A percentile compares a stretch with the other conserved stretches of the same genome.
Evolutionary conservation across 495 filamentous ascomycete species (phyloP).

Genomic region (Chaetomium fimeti): DNA sequence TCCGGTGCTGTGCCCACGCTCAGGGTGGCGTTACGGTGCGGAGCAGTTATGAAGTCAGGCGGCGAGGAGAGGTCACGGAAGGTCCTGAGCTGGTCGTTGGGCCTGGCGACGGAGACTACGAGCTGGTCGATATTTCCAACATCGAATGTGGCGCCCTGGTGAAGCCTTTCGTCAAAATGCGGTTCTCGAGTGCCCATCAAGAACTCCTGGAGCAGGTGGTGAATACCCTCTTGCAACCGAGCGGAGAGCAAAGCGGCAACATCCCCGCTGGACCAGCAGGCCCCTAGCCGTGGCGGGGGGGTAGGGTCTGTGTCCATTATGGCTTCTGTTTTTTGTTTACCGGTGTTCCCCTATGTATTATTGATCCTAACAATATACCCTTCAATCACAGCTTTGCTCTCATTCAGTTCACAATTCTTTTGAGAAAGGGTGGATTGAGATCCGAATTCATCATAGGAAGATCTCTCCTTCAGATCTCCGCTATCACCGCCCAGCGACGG

Average conservation of each 20-base stretch:
- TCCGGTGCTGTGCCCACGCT: slow-evolving; percentile 35
- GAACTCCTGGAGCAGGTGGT: slow-evolving; percentile 32
- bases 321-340: background rate
- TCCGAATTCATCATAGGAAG: background rate
- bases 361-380: slow-evolving; percentile 5
- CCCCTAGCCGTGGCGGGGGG: background rate
- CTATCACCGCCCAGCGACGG: background rate
- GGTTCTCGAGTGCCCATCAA: slow-evolving; percentile 30
- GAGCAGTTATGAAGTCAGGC: slow-evolving; percentile 39
- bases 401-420: background rate
- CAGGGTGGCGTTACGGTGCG: slow-evolving; percentile 36
- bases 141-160: slow-evolving; percentile 34
- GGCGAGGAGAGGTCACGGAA: slow-evolving; percentile 25
- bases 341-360: background rate
- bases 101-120: slow-evolving; percentile 31
- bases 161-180: slow-evolving; percentile 35
- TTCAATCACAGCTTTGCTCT: background rate
- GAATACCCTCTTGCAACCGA: slow-evolving; percentile 16
- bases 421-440: background rate
- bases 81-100: slow-evolving; percentile 11
- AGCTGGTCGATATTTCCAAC: slow-evolving; percentile 36
- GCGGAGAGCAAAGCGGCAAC: background rate
- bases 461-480: background rate
- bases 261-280: background rate
- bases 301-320: background rate